Base-by-base conservation (phyloP, 2,329 filamentous ascomycete genomes). In the Blastomyces parvus region DNA sequence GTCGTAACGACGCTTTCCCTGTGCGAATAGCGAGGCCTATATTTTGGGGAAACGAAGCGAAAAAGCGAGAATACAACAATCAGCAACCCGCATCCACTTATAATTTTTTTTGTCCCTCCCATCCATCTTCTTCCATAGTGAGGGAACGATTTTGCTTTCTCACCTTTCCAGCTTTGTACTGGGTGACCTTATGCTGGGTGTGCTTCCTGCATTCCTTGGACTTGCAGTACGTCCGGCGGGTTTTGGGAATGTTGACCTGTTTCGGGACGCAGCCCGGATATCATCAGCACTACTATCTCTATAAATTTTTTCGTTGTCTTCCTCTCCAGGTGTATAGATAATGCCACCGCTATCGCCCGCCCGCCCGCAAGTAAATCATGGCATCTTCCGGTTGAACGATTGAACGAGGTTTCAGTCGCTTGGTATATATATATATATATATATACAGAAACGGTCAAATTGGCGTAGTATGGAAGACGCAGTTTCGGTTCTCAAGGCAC, bases 1-100 rank as follows among this genome's bases (percentile, higher is more conserved):
- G 84, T 96, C 91, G 85, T 97, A 97, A 88, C 93, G 92, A 83
- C 93, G 90, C 90, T 97, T 99, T 87, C 93, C 93, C 87, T 99
- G 93, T 71, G 91, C 91, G 85, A 91, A 95, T 72, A 93, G 85
- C 77, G 91, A 96, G 78, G 91, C 91, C 87, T 88, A 70, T 64
- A 57, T 53, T 60, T 14, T 11, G 1, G 36, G 4, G 25, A 33
- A 57, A 19, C 27, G 60, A 50, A 25, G n/a, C 36, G 11, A 38
- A 36, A 36, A 38, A 50, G n/a, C 2, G 42, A 27, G 13, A 53
- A 27, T 9, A 17, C 46, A 27, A 11, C 30, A 6, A 36, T 61
- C 46, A 53, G 59, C 48, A 36, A 44, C 40, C 40, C 52, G 36
- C 30, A 27, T 30, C 14, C 42, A n/a, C 19, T 11, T 2, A 50